Evolutionary conservation across 2,329 filamentous ascomycete genomes (phyloP).

Genomic region (Aspergillus tubingensis): DNA sequence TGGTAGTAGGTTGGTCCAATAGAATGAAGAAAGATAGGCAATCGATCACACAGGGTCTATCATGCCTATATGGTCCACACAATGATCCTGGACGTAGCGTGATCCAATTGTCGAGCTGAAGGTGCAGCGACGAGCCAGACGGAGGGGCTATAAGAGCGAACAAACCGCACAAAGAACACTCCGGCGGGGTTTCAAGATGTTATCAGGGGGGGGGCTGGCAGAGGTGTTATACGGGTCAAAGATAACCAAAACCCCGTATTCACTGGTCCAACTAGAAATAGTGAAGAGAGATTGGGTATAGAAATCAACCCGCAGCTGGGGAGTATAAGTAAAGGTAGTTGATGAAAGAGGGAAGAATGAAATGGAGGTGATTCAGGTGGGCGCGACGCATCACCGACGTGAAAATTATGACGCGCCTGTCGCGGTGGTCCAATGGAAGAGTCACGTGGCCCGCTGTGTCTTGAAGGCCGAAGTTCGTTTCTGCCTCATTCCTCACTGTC

Average conservation of each 20-base stretch:
- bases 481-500: background rate
- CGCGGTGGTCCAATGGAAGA: conserved; percentile 18
- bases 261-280: background rate
- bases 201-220: background rate
- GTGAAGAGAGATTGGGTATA: background rate
- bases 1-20: background rate
- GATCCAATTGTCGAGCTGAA: background rate
- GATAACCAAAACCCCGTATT: background rate
- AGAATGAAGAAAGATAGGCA: background rate
- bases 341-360: background rate
- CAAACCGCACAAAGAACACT: background rate
- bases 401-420: conserved; percentile 9
- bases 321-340: no score
- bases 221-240: background rate
- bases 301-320: no score
- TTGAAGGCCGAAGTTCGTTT: background rate
- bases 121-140: background rate
- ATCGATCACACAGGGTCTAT: background rate
- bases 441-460: conserved; percentile 12
- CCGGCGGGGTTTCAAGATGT: background rate
- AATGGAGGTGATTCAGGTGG: background rate
- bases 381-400: conserved; percentile 1
- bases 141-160: background rate
- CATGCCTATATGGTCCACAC: background rate
- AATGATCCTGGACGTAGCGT: background rate